These are phyloP conservation scores for Tubosaeta sp. DNA, from an alignment of 768 basidiomycete genomes.

Conservation along the genomic window DNA sequence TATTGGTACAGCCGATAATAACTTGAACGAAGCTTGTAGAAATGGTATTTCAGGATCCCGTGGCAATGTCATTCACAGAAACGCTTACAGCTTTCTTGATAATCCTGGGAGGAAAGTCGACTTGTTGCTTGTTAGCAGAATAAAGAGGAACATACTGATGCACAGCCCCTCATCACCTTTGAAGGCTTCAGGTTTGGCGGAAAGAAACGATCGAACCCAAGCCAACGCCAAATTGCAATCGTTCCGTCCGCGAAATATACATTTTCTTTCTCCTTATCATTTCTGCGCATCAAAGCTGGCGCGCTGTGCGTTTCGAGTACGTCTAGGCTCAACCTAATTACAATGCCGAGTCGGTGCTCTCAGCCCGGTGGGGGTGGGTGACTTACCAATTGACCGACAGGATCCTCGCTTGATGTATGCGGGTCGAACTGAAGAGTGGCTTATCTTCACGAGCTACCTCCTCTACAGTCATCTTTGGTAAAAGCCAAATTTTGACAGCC, in stretches of 20 bases:
- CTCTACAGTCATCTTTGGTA: constrained; percentile 38
- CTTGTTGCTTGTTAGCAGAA: not conserved
- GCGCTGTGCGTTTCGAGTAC: constrained; percentile 52
- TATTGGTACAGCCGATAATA: constrained; percentile 49
- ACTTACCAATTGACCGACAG: constrained; percentile 60
- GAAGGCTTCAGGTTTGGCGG: constrained; percentile 38
- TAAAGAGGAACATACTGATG: constrained; percentile 43
- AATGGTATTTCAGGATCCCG: constrained; percentile 3
- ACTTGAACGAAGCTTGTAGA: constrained; percentile 58
- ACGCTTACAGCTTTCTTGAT: constrained; percentile 65
- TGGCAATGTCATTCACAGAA: not conserved
- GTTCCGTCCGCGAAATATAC: constrained; percentile 43
- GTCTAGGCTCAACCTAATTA: constrained; percentile 52
- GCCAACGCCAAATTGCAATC: constrained; percentile 64
- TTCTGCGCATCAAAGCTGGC: constrained; percentile 42
- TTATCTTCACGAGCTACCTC: constrained; percentile 62
- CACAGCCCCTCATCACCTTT: constrained; percentile 50
- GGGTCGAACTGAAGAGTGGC: constrained; percentile 65
- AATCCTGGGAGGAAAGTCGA: constrained; percentile 48
- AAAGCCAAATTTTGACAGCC: constrained; percentile 70
- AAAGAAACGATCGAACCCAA: constrained; percentile 62
- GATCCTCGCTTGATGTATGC: constrained; percentile 62
- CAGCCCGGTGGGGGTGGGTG: not conserved
- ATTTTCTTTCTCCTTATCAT: constrained; percentile 17
- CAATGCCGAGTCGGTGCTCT: not conserved